Base-by-base conservation (phyloP, 164 flowering plant species). In the Litsea cubeba region DNA sequence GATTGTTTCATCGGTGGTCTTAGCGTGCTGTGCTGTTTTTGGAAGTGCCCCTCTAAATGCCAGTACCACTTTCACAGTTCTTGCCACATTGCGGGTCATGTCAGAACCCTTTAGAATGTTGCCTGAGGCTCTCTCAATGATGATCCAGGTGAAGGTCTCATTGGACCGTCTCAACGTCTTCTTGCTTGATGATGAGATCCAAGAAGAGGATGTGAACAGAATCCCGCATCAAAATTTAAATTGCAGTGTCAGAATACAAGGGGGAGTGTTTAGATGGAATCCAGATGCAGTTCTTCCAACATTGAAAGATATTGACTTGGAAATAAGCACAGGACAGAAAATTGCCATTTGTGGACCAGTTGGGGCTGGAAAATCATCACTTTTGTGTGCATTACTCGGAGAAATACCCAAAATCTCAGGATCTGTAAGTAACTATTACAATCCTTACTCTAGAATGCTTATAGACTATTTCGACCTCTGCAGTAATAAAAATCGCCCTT, bases 341-440 rank as follows among this genome's bases (percentile, higher is more conserved):
- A 50, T 90, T 72, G 97, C 99, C 18, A 77, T 95, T 40, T 91
- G 97, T 69, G 99, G 99, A 3, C 87, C 91, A 3, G 99, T 95
- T 76, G 99, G 97, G 22, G 84, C 94, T 1, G 97, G 99, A 32
- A 95, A 95, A 76, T 95, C 99, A 30, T 89, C 97, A 5, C 84
- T 95, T 0, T 57, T 95, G 25, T 76, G 72, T 77, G 92, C 97
- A 2, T 75, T 95, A 62, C 94, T 95, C 5, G 96, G 94, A 25
- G 99, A 93, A 79, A 87, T 93, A 54, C 91, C 92, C 0, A 89
- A 85, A 75, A 35, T 82, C 15, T 83, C 92, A 65, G 99, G 98
- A 85, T 82, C 76, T 25, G 98, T 94, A 57, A 89, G 97, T 84
- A 25, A 15, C 30, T 60, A 25, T 71, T 23, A 20, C 11, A 60